These are phyloP conservation scores for Candida suzukii DNA, from an alignment of 805 yeast genomes.

Conservation along the genomic window DNA sequence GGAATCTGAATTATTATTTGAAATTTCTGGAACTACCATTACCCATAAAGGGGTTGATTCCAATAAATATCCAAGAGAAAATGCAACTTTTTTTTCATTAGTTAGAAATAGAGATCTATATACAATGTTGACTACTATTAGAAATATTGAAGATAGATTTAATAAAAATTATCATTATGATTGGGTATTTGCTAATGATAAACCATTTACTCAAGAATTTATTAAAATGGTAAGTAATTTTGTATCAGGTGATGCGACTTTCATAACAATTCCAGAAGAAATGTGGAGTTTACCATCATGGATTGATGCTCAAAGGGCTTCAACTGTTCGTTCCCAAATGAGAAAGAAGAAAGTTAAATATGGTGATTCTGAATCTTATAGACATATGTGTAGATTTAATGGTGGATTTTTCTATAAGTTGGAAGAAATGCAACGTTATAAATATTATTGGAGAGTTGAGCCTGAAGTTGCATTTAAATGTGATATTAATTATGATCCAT, in stretches of 20 bases:
- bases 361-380: conserved; percentile 62
- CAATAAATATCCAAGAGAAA: conserved; percentile 35
- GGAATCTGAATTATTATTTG: too few relatives aligned
- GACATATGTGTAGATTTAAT: conserved; percentile 92
- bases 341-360: conserved; percentile 44
- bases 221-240: conserved; percentile 56
- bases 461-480: conserved; percentile 77
- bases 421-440: conserved; percentile 64
- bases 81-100: conserved; percentile 75
- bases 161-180: conserved; percentile 77
- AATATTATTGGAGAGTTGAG: conserved; percentile 94
- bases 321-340: conserved; percentile 47
- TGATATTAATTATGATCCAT: conserved; percentile 75
- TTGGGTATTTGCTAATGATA: conserved; percentile 94
- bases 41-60: too few relatives aligned
- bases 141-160: conserved; percentile 84
- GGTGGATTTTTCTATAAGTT: conserved; percentile 86
- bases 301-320: conserved; percentile 67
- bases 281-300: conserved; percentile 89
- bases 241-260: conserved; percentile 70
- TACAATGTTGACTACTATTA: conserved; percentile 54
- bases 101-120: conserved; percentile 72
- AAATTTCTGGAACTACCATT: too few relatives aligned
- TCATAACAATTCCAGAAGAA: conserved; percentile 72
- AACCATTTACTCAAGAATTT: conserved; percentile 75